Evolutionary conservation across 78 protist genomes (phyloP).

Genomic region (Speleostelium caveatum): DNA sequence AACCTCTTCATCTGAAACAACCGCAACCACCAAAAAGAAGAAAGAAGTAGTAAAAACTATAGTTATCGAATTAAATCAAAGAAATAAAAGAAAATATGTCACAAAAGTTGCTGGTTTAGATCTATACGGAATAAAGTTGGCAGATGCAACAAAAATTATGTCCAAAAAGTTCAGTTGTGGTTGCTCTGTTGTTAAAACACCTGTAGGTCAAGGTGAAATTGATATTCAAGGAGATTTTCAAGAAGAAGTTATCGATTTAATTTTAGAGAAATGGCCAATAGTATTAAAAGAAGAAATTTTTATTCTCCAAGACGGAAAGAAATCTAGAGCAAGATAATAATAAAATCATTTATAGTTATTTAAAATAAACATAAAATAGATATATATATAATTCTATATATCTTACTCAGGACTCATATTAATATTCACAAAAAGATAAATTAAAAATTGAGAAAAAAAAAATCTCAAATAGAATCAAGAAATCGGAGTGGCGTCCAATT

Average conservation of each 20-base stretch:
- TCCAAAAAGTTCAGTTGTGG: slow-evolving; percentile 83
- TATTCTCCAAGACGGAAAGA: slow-evolving; percentile 51
- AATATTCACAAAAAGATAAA: too few relatives aligned
- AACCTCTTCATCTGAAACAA: background rate
- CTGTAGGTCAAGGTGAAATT: slow-evolving; percentile 32
- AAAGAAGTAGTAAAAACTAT: slow-evolving; percentile 39
- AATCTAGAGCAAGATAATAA: slow-evolving; percentile 50
- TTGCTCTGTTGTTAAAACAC: slow-evolving; percentile 53
- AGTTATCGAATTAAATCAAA: slow-evolving; percentile 39
- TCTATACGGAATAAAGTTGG: slow-evolving; percentile 59
- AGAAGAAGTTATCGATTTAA: slow-evolving; percentile 60
- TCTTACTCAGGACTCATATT: too few relatives aligned
- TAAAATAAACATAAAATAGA: too few relatives aligned
- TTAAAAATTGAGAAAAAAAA: too few relatives aligned
- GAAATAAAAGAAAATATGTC: slow-evolving; percentile 77
- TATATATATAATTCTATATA: too few relatives aligned
- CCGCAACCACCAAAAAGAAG: slow-evolving; percentile 26
- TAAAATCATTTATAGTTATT: too few relatives aligned
- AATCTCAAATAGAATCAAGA: too few relatives aligned
- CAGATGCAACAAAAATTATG: slow-evolving; percentile 74
- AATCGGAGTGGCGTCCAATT: too few relatives aligned
- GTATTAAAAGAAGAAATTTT: slow-evolving; percentile 14
- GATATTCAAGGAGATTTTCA: slow-evolving; percentile 73
- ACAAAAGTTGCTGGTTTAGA: slow-evolving; percentile 73
- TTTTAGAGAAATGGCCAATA: slow-evolving; percentile 32